A percentile compares a stretch with the other conserved stretches of the same genome.
These are phyloP conservation scores for Pisolithus albus DNA, from an alignment of 768 basidiomycete species.

Conservation along the genomic window DNA sequence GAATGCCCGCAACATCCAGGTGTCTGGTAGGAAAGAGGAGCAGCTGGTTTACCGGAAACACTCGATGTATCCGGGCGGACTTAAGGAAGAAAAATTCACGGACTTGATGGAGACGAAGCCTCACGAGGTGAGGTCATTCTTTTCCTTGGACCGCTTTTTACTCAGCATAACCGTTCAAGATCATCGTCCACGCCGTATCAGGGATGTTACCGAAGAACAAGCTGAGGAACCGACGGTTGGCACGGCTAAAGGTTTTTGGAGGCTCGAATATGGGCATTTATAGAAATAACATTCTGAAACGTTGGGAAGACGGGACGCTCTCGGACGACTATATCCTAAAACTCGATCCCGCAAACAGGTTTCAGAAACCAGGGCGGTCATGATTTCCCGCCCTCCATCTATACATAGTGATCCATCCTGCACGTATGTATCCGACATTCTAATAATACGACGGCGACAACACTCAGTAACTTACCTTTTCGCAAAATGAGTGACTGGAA, in stretches of 20 bases:
- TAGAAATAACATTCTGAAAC: slow-evolving; percentile 67
- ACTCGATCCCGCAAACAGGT: slow-evolving; percentile 18
- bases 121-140: slow-evolving; percentile 62
- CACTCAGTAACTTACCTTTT: no score
- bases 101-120: slow-evolving; percentile 81
- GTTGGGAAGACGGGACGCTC: slow-evolving; percentile 78
- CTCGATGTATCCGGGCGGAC: slow-evolving; percentile 86
- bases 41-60: slow-evolving; percentile 87
- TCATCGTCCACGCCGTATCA: slow-evolving; percentile 91
- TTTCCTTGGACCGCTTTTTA: background rate
- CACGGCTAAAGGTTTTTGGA: slow-evolving; percentile 83
- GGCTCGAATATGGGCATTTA: slow-evolving; percentile 72
- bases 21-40: slow-evolving; percentile 84
- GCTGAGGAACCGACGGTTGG: slow-evolving; percentile 80
- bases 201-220: slow-evolving; percentile 99
- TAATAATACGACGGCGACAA: background rate
- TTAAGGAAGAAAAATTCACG: slow-evolving; percentile 85
- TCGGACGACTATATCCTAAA: slow-evolving; percentile 32
- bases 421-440: background rate
- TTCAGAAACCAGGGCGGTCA: background rate
- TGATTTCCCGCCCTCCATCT: background rate
- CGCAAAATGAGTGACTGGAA: no score
- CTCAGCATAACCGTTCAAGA: slow-evolving; percentile 40
- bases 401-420: background rate
- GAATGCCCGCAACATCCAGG: slow-evolving; percentile 73